Percentiles rank a stretch among this genome's conserved stretches.
These are phyloP conservation scores for Aspergillus asperescens DNA, from an alignment of 495 filamentous ascomycete species.

Conservation along the genomic window DNA sequence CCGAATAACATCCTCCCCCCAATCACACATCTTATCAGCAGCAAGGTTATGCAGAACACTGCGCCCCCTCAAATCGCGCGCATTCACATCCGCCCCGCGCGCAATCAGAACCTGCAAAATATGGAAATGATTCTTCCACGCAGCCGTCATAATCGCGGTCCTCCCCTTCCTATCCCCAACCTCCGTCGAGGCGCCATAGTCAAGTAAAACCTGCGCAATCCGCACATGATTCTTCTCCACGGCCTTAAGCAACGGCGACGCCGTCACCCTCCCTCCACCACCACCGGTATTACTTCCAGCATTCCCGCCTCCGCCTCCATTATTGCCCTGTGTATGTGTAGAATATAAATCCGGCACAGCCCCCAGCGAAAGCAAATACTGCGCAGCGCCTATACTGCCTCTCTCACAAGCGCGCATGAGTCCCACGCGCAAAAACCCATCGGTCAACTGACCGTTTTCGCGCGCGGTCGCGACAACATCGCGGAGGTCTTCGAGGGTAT, in stretches of 20 bases:
- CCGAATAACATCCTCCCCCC: constrained; percentile 47
- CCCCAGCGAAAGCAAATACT: constrained; percentile 43
- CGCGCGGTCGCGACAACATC: constrained; percentile 37
- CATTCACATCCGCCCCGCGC: constrained; percentile 47
- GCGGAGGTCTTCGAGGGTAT: constrained; percentile 33
- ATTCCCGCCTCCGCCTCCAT: background rate
- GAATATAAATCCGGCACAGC: constrained; percentile 43
- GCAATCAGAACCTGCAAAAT: constrained; percentile 45
- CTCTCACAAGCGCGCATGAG: constrained; percentile 49
- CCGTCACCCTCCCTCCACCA: constrained; percentile 20
- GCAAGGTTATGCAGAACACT: constrained; percentile 53
- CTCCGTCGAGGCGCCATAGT: constrained; percentile 38
- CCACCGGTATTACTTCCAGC: background rate
- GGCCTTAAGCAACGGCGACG: constrained; percentile 45
- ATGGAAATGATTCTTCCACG: constrained; percentile 50
- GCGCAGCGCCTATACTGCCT: constrained; percentile 36
- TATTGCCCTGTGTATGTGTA: background rate
- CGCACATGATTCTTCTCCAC: constrained; percentile 47
- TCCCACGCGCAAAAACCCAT: constrained; percentile 47
- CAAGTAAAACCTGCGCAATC: constrained; percentile 43
- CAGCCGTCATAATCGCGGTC: constrained; percentile 56
- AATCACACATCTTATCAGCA: constrained; percentile 49
- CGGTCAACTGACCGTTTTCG: constrained; percentile 40
- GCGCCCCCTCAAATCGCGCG: constrained; percentile 30
- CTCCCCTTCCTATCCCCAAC: constrained; percentile 43